phyloP scores from a whole-genome alignment of 306 rosid species.

The Quercus robur region DNA sequence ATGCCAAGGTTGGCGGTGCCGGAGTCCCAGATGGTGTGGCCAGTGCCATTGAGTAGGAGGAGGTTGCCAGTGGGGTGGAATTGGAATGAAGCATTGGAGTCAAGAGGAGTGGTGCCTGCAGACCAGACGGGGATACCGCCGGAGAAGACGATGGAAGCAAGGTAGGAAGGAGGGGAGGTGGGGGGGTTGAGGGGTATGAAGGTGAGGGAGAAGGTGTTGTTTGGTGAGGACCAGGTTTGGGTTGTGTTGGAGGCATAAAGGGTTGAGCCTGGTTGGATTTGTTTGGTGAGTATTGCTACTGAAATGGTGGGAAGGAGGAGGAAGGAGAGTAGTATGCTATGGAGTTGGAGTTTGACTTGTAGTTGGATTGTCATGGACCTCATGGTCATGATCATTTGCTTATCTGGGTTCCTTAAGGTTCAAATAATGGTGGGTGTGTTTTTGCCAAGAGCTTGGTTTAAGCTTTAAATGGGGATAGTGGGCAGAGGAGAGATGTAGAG shows the following conservation, averaged over 20 bases:
- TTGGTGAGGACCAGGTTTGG: constrained; percentile 46
- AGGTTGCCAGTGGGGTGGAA: constrained; percentile 54
- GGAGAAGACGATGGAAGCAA: constrained; percentile 46
- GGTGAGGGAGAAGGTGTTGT: constrained; percentile 36
- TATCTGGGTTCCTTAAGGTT: background rate
- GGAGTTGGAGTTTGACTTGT: background rate
- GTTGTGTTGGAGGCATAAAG: constrained; percentile 47
- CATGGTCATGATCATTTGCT: background rate
- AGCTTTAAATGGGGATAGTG: no score
- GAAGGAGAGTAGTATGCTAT: constrained; percentile 4
- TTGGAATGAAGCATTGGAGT: constrained; percentile 44
- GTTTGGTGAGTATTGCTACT: background rate
- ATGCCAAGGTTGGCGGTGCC: constrained; percentile 46
- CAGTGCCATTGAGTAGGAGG: constrained; percentile 57
- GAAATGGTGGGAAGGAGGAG: background rate
- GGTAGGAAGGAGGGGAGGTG: constrained; percentile 47
- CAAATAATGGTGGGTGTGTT: background rate
- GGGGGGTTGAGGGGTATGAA: constrained; percentile 42
- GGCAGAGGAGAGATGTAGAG: no score
- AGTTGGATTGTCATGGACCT: background rate
- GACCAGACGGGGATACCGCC: constrained; percentile 69
- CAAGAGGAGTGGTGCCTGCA: constrained; percentile 40
- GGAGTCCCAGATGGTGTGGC: constrained; percentile 53
- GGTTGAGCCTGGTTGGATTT: constrained; percentile 37
- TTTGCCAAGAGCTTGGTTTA: no score